Conservation (phyloP, 257 asterid species). For the Solanum habrochaites region DNA sequence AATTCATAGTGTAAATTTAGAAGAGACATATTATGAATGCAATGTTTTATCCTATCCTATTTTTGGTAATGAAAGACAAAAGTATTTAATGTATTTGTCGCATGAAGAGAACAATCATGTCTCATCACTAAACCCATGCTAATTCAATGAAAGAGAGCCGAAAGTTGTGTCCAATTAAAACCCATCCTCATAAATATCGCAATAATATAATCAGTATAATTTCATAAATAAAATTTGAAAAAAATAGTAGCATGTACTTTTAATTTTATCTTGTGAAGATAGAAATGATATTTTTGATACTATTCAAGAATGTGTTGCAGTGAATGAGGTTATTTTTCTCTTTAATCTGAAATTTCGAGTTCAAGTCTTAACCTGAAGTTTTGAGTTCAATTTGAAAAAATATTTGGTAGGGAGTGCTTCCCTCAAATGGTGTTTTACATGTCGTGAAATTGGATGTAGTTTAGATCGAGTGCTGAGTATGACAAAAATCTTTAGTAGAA, state of each 20-base stretch:
- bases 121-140: not conserved
- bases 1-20: not conserved
- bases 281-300: not conserved
- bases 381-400: too few species aligned
- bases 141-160: not conserved
- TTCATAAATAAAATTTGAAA: not conserved
- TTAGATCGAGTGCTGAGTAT: not conserved
- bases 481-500: too few species aligned
- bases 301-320: not conserved
- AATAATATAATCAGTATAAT: not conserved
- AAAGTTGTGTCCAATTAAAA: not conserved
- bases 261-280: not conserved
- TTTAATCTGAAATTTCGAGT: not conserved
- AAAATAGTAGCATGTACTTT: not conserved
- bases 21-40: not conserved
- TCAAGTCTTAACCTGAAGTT: fast-evolving
- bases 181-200: not conserved
- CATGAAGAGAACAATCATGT: not conserved
- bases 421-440: too few species aligned
- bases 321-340: too few species aligned
- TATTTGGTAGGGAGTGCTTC: not conserved
- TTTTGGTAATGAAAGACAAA: not conserved
- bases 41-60: not conserved
- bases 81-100: not conserved
- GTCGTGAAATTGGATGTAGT: too few species aligned